These are phyloP conservation scores for Melanomma pulvis-pyrius DNA, from an alignment of 495 filamentous ascomycete genomes.

Conservation along the genomic window DNA sequence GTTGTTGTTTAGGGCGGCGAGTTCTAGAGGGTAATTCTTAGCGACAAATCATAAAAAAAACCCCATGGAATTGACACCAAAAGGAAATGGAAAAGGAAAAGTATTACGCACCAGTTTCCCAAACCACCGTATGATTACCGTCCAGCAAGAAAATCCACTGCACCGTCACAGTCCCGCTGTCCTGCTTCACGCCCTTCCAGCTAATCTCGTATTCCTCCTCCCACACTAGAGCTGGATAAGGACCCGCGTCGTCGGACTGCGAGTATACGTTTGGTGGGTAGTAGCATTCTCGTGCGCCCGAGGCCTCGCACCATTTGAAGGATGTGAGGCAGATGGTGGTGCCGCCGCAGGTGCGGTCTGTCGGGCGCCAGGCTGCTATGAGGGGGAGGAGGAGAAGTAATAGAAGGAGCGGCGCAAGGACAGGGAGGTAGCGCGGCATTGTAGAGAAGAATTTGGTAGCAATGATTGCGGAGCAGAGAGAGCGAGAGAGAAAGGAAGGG, in stretches of 20 bases:
- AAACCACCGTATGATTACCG: not conserved
- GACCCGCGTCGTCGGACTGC: not conserved
- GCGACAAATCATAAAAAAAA: not conserved
- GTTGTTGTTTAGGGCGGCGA: not conserved
- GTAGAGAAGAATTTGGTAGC: not conserved
- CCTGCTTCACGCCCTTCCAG: not conserved
- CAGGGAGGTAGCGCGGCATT: not conserved
- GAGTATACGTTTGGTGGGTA: not conserved
- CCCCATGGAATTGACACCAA: not conserved
- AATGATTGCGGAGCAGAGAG: not conserved
- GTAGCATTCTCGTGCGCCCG: not conserved
- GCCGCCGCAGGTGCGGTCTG: not conserved
- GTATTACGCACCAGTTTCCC: not conserved
- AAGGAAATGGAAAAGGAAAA: not conserved
- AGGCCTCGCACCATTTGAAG: not conserved
- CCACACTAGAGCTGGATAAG: not conserved
- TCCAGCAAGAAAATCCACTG: not conserved
- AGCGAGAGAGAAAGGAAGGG: no score
- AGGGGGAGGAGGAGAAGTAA: not conserved
- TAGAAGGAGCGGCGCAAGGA: not conserved
- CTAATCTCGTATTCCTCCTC: not conserved
- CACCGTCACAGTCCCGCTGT: not conserved
- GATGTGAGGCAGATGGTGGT: not conserved
- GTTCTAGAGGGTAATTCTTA: not conserved
- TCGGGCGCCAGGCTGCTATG: not conserved